These are phyloP conservation scores for Martiniozyma asiatica DNA, from an alignment of 1,139 yeast species.

Conservation along the genomic window DNA sequence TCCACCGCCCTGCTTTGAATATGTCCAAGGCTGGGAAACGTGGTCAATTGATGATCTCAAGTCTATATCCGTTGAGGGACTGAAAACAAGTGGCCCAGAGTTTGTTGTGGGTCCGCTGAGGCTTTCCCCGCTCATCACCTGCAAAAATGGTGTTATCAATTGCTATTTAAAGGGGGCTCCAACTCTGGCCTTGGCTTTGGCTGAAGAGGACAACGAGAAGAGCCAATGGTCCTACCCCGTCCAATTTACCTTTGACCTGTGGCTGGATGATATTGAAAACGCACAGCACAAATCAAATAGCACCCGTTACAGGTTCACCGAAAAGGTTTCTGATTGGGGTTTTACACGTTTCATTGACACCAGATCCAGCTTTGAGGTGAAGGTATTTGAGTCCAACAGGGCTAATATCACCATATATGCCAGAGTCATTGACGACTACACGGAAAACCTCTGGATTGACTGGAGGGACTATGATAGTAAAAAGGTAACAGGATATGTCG, in stretches of 20 bases:
- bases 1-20: neutral
- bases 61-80: neutral
- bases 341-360: constrained; percentile 65
- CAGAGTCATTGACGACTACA: constrained; percentile 71
- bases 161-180: constrained; percentile 56
- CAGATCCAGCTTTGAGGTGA: constrained; percentile 30
- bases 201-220: constrained; percentile 3
- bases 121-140: constrained; percentile 55
- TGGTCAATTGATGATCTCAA: constrained; percentile 1
- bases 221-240: constrained; percentile 77
- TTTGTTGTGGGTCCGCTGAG: constrained; percentile 40
- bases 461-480: constrained; percentile 80
- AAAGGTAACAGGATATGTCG: constrained; percentile 79
- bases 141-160: constrained; percentile 40
- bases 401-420: constrained; percentile 70
- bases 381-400: constrained; percentile 37
- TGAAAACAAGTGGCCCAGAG: constrained; percentile 19
- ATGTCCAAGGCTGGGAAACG: neutral
- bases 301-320: constrained; percentile 72
- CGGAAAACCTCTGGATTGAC: constrained; percentile 91
- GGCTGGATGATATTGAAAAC: constrained; percentile 73
- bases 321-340: constrained; percentile 90
- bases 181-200: constrained; percentile 13
- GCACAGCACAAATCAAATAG: constrained; percentile 51
- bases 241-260: constrained; percentile 75